Evolutionary conservation across 148 eudicot species (phyloP).

Genomic region (Pouteria glomerata): DNA sequence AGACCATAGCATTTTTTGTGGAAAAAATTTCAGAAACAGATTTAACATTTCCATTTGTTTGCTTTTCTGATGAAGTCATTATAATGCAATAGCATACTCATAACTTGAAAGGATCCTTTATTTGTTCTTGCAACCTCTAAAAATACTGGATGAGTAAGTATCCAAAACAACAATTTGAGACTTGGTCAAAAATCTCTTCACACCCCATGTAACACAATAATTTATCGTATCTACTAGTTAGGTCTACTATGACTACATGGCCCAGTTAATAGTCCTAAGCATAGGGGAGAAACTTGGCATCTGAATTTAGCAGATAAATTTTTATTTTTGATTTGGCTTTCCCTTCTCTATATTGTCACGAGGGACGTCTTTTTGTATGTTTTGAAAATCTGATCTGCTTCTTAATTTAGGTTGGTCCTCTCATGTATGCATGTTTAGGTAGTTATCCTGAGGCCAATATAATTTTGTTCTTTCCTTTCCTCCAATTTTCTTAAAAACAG

Average conservation of each 20-base stretch:
- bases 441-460: background rate
- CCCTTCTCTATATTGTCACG: background rate
- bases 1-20: too few relatives aligned
- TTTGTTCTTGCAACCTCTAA: too few relatives aligned
- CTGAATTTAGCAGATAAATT: constrained; percentile 1
- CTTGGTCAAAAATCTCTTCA: background rate
- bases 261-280: background rate
- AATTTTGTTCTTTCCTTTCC: too few relatives aligned
- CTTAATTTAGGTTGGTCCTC: background rate
- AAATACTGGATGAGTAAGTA: background rate
- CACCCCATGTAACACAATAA: background rate
- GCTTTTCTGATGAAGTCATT: background rate
- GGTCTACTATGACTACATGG: background rate
- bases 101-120: background rate
- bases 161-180: background rate
- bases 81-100: background rate
- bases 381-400: background rate
- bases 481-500: background rate
- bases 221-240: background rate
- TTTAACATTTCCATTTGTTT: background rate
- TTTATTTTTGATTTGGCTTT: background rate
- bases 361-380: background rate
- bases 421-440: background rate
- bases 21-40: too few relatives aligned
- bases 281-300: background rate